These are phyloP conservation scores for Calonectria crousiana DNA, from an alignment of 2,329 filamentous ascomycete species.

Conservation along the genomic window DNA sequence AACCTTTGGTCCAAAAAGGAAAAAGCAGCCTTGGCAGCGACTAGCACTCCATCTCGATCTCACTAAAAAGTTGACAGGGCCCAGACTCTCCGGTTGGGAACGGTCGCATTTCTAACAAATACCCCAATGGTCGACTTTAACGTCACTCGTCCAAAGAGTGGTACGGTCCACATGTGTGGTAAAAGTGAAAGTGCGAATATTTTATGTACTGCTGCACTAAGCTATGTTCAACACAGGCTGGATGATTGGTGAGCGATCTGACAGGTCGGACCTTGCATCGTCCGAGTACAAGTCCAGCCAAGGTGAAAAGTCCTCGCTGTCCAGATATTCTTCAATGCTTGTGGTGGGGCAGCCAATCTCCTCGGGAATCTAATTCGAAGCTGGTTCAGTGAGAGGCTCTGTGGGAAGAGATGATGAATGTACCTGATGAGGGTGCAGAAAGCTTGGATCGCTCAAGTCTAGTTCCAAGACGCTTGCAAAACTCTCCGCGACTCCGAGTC, in stretches of 20 bases:
- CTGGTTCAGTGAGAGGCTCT: not conserved
- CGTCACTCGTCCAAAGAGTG: not conserved
- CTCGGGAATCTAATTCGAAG: not conserved
- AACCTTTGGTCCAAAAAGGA: not conserved
- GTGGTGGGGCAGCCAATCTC: not conserved
- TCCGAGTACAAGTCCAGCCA: not conserved
- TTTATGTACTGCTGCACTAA: not conserved
- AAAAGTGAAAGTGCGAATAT: not conserved
- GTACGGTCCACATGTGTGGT: too few species aligned
- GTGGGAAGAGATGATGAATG: not conserved
- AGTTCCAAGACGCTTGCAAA: not conserved
- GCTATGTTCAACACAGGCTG: not conserved
- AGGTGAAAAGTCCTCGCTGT: not conserved
- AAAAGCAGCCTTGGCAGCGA: not conserved
- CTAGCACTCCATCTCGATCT: not conserved
- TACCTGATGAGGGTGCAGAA: not conserved
- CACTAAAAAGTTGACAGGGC: not conserved
- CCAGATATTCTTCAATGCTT: not conserved
- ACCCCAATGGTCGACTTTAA: not conserved
- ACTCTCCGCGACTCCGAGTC: not conserved
- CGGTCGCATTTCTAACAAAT: not conserved
- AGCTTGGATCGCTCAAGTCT: not conserved
- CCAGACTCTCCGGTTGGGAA: not conserved
- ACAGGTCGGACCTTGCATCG: not conserved
- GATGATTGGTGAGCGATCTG: not conserved